Percentiles rank a stretch among this genome's conserved stretches.
Evolutionary conservation across 139 green algal species (phyloP).

Genomic region (Chlamydomonas sp.): DNA sequence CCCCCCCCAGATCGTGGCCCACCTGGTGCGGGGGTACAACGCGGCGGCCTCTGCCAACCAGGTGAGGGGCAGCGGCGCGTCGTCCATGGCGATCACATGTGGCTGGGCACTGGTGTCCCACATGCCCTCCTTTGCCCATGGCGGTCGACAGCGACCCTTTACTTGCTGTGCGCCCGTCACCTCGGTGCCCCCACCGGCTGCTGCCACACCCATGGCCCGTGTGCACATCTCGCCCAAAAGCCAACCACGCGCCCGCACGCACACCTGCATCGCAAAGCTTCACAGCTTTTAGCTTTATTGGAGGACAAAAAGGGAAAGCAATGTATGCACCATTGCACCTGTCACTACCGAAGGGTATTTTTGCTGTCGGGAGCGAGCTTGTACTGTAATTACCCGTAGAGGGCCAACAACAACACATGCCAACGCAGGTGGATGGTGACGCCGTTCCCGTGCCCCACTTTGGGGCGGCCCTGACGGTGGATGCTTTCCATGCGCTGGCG

Average conservation of each 20-base stretch:
- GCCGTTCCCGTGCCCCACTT: conserved; percentile 92
- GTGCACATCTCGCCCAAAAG: background rate
- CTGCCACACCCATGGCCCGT: background rate
- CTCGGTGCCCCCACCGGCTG: background rate
- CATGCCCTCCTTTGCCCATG: background rate
- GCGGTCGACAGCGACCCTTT: background rate
- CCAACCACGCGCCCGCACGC: background rate
- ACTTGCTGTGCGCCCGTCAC: background rate
- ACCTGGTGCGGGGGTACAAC: conserved; percentile 77
- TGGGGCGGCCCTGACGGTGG: conserved; percentile 67
- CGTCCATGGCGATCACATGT: background rate
- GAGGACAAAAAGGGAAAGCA: background rate
- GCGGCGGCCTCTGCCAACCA: conserved; percentile 53
- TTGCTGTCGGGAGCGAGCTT: background rate
- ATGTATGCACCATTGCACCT: background rate
- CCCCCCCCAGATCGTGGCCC: conserved; percentile 64
- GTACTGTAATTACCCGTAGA: background rate
- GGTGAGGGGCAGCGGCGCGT: background rate
- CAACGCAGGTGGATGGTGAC: conserved; percentile 76
- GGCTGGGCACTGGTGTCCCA: background rate
- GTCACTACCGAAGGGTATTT: background rate
- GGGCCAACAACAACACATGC: background rate
- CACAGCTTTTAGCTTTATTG: background rate
- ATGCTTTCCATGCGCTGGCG: conserved; percentile 82
- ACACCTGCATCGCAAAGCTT: background rate